Percentiles rank a stretch among this genome's conserved stretches.
These are phyloP conservation scores for Naganishia onofrii DNA, from an alignment of 768 basidiomycete species.

Conservation along the genomic window DNA sequence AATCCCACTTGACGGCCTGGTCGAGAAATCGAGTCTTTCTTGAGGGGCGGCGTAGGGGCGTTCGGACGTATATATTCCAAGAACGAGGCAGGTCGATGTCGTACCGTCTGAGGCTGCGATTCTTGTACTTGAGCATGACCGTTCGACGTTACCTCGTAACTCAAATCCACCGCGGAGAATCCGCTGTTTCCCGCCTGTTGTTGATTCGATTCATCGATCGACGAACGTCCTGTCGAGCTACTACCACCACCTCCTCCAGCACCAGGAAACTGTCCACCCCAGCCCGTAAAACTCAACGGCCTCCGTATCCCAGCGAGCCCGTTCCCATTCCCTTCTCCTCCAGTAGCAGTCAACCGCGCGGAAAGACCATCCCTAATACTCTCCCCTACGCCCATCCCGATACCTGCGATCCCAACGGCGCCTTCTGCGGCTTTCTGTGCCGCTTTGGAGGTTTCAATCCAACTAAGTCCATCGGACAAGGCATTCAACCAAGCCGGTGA, in stretches of 20 bases:
- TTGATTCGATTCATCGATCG: conserved; percentile 11
- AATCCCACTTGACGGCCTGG: neutral
- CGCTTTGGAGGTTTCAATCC: conserved; percentile 33
- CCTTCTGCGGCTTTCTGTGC: conserved; percentile 26
- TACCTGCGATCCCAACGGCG: conserved; percentile 22
- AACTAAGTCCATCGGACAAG: conserved; percentile 29
- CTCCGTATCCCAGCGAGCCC: neutral
- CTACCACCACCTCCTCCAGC: conserved; percentile 6
- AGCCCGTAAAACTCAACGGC: neutral
- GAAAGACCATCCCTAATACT: conserved; percentile 20
- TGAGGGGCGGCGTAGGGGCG: conserved; percentile 3
- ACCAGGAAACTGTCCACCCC: neutral
- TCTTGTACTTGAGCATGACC: neutral
- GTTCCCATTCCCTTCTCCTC: conserved; percentile 14
- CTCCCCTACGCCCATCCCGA: conserved; percentile 18
- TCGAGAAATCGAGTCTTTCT: neutral
- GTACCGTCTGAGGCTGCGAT: neutral
- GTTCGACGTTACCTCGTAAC: neutral
- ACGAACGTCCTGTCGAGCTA: conserved; percentile 9
- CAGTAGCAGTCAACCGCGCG: conserved; percentile 15
- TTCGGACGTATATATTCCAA: conserved; percentile 18
- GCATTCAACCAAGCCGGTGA: conserved; percentile 29
- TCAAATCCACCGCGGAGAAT: neutral
- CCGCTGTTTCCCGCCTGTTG: neutral
- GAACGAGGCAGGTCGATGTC: conserved; percentile 7